Percentiles rank a stretch among this genome's conserved stretches.
Conservation (phyloP, 1,284 basidiomycete genomes). For the Cutaneotrichosporon cyanovorans region DNA sequence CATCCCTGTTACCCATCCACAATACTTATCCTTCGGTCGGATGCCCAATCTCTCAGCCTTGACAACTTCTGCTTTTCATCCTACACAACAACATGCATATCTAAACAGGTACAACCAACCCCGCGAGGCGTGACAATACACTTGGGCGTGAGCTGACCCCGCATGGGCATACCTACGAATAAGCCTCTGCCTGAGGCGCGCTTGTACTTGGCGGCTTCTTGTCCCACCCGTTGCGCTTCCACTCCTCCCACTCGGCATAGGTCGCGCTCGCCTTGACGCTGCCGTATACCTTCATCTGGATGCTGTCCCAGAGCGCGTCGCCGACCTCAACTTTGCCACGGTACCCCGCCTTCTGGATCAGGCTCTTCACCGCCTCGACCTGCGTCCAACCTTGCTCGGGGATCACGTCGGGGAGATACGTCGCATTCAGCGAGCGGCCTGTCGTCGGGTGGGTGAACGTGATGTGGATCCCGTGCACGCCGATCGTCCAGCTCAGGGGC, state of each 20-base stretch:
- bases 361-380: constrained; percentile 78
- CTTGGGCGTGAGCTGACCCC: constrained; percentile 3
- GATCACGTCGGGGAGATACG: constrained; percentile 90
- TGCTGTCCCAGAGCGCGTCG: constrained; percentile 67
- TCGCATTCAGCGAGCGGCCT: constrained; percentile 62
- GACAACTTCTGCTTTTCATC: too few relatives aligned
- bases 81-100: neutral
- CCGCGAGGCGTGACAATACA: constrained; percentile 4
- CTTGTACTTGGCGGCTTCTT: neutral
- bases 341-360: constrained; percentile 89
- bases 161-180: constrained; percentile 10
- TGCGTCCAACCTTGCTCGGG: constrained; percentile 90
- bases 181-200: neutral
- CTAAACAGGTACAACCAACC: neutral
- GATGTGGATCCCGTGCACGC: constrained; percentile 86
- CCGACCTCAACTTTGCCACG: constrained; percentile 56
- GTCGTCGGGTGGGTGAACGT: constrained; percentile 68
- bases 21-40: too few relatives aligned
- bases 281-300: constrained; percentile 77
- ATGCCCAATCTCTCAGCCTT: too few relatives aligned
- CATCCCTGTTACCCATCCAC: too few relatives aligned
- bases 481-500: constrained; percentile 88
- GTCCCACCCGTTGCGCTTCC: constrained; percentile 1
- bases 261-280: constrained; percentile 63
- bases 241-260: constrained; percentile 62